Evolutionary conservation across 176 grass and related monocot species (phyloP).

Genomic region (Stipa capillata): DNA sequence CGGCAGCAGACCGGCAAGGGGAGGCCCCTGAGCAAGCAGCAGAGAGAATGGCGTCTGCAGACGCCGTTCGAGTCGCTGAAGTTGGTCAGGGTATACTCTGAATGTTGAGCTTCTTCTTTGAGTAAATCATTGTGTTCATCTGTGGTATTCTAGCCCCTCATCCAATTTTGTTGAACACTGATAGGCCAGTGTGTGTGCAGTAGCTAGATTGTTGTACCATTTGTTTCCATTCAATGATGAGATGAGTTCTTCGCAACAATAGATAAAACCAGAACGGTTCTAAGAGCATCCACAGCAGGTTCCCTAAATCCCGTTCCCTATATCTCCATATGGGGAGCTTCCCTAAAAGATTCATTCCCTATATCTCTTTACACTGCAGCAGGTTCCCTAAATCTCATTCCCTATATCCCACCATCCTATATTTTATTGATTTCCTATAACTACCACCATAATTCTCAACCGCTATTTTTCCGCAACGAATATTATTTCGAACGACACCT

Average conservation of each 20-base stretch:
- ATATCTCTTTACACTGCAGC: too few species aligned
- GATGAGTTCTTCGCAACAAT: neutral
- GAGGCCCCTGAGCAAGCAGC: conserved; percentile 84
- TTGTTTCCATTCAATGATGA: neutral
- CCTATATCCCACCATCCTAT: too few species aligned
- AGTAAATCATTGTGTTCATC: neutral
- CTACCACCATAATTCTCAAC: too few species aligned
- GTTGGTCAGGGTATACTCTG: conserved; percentile 72
- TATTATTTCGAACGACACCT: too few species aligned
- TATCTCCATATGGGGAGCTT: too few species aligned
- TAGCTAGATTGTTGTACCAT: neutral
- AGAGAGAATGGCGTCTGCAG: conserved; percentile 75
- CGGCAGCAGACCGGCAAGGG: conserved; percentile 74
- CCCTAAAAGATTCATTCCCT: too few species aligned
- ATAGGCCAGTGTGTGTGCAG: neutral
- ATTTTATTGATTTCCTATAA: too few species aligned
- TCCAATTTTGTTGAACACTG: neutral
- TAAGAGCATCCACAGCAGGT: too few species aligned
- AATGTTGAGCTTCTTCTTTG: conserved; percentile 41
- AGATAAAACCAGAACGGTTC: neutral
- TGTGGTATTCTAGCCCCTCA: neutral
- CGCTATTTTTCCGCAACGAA: too few species aligned
- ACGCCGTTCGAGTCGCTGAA: conserved; percentile 56
- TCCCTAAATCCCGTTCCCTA: too few species aligned
- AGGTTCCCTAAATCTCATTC: too few species aligned